These are phyloP conservation scores for Coemansia sp. DNA, from an alignment of 192 early-diverging fungal genomes.

Conservation along the genomic window DNA sequence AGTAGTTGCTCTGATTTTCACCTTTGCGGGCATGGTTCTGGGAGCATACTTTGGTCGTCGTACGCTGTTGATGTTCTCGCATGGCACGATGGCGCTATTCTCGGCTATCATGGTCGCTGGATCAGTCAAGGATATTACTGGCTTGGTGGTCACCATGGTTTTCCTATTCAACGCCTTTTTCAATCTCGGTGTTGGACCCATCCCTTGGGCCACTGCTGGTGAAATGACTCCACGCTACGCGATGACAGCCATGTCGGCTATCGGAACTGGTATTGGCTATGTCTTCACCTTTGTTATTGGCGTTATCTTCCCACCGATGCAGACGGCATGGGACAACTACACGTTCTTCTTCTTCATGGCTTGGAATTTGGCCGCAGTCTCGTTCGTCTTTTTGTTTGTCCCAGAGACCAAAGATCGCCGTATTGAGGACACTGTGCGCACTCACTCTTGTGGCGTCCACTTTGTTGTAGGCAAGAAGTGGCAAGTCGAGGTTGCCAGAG, in stretches of 20 bases:
- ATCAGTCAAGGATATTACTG: conserved; percentile 57
- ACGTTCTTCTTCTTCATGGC: conserved; percentile 74
- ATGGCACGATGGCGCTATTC: conserved; percentile 65
- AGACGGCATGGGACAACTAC: conserved; percentile 52
- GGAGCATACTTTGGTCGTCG: conserved; percentile 76
- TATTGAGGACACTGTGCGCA: conserved; percentile 64
- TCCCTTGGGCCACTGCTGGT: conserved; percentile 80
- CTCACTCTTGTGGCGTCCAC: conserved; percentile 53
- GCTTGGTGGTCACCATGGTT: conserved; percentile 66
- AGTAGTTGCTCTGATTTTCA: conserved; percentile 51
- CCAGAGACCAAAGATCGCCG: conserved; percentile 84
- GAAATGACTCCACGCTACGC: conserved; percentile 80
- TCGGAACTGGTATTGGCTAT: conserved; percentile 80
- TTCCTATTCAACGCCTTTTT: conserved; percentile 79
- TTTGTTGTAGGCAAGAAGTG: conserved; percentile 55
- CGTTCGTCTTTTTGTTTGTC: conserved; percentile 73
- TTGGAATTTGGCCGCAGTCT: conserved; percentile 63
- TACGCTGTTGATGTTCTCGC: conserved; percentile 69
- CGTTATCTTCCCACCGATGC: conserved; percentile 64
- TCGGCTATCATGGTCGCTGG: conserved; percentile 69
- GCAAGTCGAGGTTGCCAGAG: conserved; percentile 36
- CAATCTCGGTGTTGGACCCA: conserved; percentile 72
- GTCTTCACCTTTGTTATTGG: conserved; percentile 64
- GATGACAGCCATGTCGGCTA: conserved; percentile 67
- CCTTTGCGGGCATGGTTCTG: conserved; percentile 54